These are phyloP conservation scores for Penicillium verhagenii DNA, from an alignment of 495 filamentous ascomycete genomes.

Conservation along the genomic window DNA sequence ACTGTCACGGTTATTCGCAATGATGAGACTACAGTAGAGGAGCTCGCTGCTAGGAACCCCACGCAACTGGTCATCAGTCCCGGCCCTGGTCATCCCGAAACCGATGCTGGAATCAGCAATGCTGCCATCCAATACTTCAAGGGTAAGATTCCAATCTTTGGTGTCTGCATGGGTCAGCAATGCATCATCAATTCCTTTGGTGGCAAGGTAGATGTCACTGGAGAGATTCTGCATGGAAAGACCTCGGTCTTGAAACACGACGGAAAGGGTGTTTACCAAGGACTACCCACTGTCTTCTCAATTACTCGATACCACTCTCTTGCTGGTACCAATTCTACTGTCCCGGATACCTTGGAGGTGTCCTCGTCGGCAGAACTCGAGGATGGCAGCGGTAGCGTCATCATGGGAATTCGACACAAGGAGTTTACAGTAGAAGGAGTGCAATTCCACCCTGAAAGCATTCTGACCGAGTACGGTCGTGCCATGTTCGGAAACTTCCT, in stretches of 20 bases:
- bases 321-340: slow-evolving; percentile 84
- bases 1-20: slow-evolving; percentile 86
- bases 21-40: slow-evolving; percentile 81
- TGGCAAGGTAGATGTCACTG: slow-evolving; percentile 86
- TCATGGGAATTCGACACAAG: slow-evolving; percentile 97
- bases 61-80: slow-evolving; percentile 95
- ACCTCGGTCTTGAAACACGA: slow-evolving; percentile 90
- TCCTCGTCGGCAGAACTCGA: slow-evolving; percentile 78
- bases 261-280: slow-evolving; percentile 78
- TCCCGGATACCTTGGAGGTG: slow-evolving; percentile 85
- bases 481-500: slow-evolving; percentile 92
- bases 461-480: slow-evolving; percentile 84
- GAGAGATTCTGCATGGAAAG: slow-evolving; percentile 96
- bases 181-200: slow-evolving; percentile 93
- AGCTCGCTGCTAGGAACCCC: slow-evolving; percentile 76
- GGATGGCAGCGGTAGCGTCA: slow-evolving; percentile 63
- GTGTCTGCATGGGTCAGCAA: slow-evolving; percentile 99
- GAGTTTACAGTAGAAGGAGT: slow-evolving; percentile 87
- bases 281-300: slow-evolving; percentile 70
- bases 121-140: slow-evolving; percentile 88
- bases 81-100: slow-evolving; percentile 86
- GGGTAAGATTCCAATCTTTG: slow-evolving; percentile 95
- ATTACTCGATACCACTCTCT: slow-evolving; percentile 97
- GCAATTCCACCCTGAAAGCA: slow-evolving; percentile 97
- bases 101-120: slow-evolving; percentile 88